phyloP scores from a whole-genome alignment of 371 early-diverging fungal species.

The Mucor circinelloides region DNA sequence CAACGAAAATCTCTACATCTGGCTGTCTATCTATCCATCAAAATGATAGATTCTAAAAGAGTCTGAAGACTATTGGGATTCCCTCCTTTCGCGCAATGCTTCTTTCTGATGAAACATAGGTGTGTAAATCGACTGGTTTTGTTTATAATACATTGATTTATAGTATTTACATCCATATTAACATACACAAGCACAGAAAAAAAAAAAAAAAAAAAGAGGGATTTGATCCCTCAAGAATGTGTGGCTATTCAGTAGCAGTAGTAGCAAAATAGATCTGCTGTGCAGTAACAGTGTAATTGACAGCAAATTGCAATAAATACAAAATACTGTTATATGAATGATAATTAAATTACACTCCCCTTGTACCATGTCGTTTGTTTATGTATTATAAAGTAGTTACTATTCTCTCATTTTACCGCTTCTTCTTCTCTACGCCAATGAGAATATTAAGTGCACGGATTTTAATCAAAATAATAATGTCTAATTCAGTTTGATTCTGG shows the following conservation, averaged over 20 bases:
- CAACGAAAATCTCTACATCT: background rate
- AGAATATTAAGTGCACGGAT: background rate
- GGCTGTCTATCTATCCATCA: background rate
- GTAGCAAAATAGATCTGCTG: background rate
- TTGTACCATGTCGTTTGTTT: background rate
- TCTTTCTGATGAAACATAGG: background rate
- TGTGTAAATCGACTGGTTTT: background rate
- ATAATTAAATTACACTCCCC: background rate
- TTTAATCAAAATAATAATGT: background rate
- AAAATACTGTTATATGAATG: background rate
- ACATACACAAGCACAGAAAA: background rate
- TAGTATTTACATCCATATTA: background rate
- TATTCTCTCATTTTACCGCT: background rate
- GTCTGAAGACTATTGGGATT: background rate
- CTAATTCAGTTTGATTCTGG: background rate
- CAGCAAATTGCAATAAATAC: slow-evolving; percentile 1
- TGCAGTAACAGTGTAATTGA: slow-evolving; percentile 2
- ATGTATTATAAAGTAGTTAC: background rate
- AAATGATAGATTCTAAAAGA: background rate
- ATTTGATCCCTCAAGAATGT: background rate
- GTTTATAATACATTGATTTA: background rate
- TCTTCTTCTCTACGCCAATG: background rate
- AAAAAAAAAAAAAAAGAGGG: background rate
- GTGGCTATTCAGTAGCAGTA: background rate
- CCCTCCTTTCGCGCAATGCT: background rate